These are phyloP conservation scores for Haplosporangium sp. DNA, from an alignment of 371 early-diverging fungal species.

Conservation along the genomic window DNA sequence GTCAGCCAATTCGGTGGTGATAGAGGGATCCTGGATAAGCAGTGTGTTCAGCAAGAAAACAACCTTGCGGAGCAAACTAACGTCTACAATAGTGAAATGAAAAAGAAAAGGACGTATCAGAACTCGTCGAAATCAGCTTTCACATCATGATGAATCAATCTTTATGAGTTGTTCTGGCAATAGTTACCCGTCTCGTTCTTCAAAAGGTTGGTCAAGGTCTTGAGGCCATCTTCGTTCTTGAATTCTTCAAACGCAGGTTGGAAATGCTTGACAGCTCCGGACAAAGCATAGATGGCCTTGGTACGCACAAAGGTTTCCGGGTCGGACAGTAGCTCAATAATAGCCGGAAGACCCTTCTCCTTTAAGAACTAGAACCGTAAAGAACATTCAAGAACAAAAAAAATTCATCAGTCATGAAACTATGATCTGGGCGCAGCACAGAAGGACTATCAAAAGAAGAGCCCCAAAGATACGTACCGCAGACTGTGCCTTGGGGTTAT, in stretches of 20 bases:
- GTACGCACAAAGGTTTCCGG: slow-evolving; percentile 67
- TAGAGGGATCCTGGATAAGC: slow-evolving; percentile 63
- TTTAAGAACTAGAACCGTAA: slow-evolving; percentile 66
- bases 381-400: slow-evolving; percentile 15
- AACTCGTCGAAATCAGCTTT: no score
- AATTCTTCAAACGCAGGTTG: slow-evolving; percentile 71
- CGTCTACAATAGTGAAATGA: slow-evolving; percentile 39
- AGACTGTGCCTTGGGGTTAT: slow-evolving; percentile 88
- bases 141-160: no score
- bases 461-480: slow-evolving; percentile 58
- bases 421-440: slow-evolving; percentile 1
- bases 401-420: slow-evolving; percentile 13
- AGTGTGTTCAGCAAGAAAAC: slow-evolving; percentile 74
- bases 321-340: slow-evolving; percentile 69
- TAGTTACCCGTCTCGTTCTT: slow-evolving; percentile 57
- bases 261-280: slow-evolving; percentile 79
- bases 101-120: neutral
- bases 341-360: slow-evolving; percentile 66
- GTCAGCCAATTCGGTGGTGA: slow-evolving; percentile 57
- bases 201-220: slow-evolving; percentile 59
- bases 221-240: slow-evolving; percentile 64
- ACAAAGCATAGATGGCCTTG: slow-evolving; percentile 84
- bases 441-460: neutral
- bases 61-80: slow-evolving; percentile 64
- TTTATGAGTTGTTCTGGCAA: slow-evolving; percentile 8